Base-by-base conservation (phyloP, 768 basidiomycete genomes). In the Amanita molliuscula region DNA sequence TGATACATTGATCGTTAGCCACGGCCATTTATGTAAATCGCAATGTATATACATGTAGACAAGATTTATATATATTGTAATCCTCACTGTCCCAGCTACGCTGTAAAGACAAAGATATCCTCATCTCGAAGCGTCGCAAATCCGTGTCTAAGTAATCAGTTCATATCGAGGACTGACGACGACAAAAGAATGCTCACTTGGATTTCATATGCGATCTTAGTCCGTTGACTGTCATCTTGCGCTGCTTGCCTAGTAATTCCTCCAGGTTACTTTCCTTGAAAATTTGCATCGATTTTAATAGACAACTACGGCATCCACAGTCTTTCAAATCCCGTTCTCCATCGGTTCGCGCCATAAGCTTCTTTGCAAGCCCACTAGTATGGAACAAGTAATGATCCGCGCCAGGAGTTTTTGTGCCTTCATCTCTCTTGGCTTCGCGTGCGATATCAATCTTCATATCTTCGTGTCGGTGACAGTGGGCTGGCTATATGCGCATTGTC, bases 401-500 rank as follows among this genome's bases (percentile, higher is more conserved):
- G 23, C 13, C 21, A 10, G 9, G 11, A 4, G 4, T 13, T 3
- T 44, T 33, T 2, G 13, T 37, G 29, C 13, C 11, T 40, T 8
- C 5, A 2, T 9, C 34, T 25, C 7, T 16, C 31, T 15, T 44
- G 23, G 6, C 11, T n/a, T 43, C 42, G 11, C 15, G 21, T 2
- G 21, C 3, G 3, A 31, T 6, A 11, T 18, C 33, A 25, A 51
- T 37, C n/a, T 51, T 34, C 44, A 51, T 45, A 23, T 34, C 36
- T 4, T 51, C 50, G 21, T 51, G 50, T 1, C 50, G 43, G 25
- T 45, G 50, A 18, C 25, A 44, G 44, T 51, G 50, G 8, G 26
- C 21, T 23, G 31, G 26, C 50, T 51, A 28, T 28, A 25, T 13
- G 8, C 4, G 9, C 8, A 20, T 35, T 20, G 26, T 34, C 23